Base-by-base conservation (phyloP, 805 yeast species). In the Wickerhamomyces bisporus region DNA sequence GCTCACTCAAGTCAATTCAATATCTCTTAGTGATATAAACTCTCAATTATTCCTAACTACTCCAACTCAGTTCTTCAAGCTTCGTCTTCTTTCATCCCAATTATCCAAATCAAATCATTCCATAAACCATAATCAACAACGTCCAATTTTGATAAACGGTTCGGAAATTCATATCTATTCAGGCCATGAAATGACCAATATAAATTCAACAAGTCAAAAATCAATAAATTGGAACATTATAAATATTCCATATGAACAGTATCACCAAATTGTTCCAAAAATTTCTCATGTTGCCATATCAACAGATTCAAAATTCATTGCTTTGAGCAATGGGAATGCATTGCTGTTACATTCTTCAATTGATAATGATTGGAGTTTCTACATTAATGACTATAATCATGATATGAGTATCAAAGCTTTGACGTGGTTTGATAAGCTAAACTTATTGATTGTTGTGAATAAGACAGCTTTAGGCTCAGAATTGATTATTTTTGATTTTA, bases 291-390 rank as follows among this genome's bases (percentile, higher is more conserved):
- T 43, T n/a, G 47, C 58, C 1, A 32, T 55, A 1, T 53, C 60
- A 4, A 37, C 41, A 28, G 52, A 54, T 39, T 57, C 50, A 10
- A 39, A 44, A 17, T 48, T 31, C 29, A 31, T 57, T 3, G 61
- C 58, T 1, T 2, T 57, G 1, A 44, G 55, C 1, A 57, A 55
- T 24, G 30, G 31, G 0, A 41, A 33, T 8, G 34, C 44, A 4
- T 23, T 58, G 12, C 27, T 55, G 30, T 30, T 57, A 3, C 49
- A 57, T 36, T 48, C 56, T 3, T 42, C 49, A 16, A 19, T 20
- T 6, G 45, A 45, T 9, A 44, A 44, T 14, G 48, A 47, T 18
- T 58, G 63, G 63, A 44, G 50, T 37, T 41, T 46, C 30, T 58
- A 54, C 39, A 44, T 43, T 23, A 54, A 58, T 40, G 57, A 52